A percentile compares a stretch with the other conserved stretches of the same genome.
Conservation (phyloP, 495 filamentous ascomycete genomes). For the Aspergillus nanangensis region DNA sequence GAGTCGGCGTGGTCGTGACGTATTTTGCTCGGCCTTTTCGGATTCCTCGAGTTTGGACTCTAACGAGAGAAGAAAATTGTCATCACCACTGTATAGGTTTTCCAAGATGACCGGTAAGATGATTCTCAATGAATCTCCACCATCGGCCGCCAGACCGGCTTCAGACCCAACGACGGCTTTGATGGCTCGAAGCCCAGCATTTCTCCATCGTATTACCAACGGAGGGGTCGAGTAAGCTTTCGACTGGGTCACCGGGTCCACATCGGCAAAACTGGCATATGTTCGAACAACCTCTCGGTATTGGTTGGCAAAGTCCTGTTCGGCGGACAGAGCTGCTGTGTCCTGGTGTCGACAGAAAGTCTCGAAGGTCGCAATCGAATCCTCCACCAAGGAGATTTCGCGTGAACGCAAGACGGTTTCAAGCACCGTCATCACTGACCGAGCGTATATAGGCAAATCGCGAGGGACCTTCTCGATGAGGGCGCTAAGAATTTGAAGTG, state of each 20-base stretch:
- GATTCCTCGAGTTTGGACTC: constrained; percentile 55
- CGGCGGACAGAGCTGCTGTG: constrained; percentile 67
- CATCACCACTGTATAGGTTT: constrained; percentile 75
- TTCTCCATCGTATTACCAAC: constrained; percentile 78
- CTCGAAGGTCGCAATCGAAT: constrained; percentile 76
- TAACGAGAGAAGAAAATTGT: constrained; percentile 59
- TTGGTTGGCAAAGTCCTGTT: constrained; percentile 75
- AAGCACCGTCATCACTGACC: constrained; percentile 74
- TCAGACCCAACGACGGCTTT: constrained; percentile 74
- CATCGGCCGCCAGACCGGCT: constrained; percentile 60
- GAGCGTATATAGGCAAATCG: constrained; percentile 81
- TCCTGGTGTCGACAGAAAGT: constrained; percentile 81
- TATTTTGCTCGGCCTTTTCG: constrained; percentile 62
- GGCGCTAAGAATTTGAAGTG: constrained; percentile 79
- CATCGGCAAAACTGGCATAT: constrained; percentile 72
- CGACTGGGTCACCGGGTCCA: constrained; percentile 25
- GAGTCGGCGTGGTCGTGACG: constrained; percentile 55
- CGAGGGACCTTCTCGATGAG: constrained; percentile 88
- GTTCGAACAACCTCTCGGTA: constrained; percentile 73
- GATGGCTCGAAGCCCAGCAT: constrained; percentile 73
- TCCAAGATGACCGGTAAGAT: constrained; percentile 78
- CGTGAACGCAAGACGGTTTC: constrained; percentile 70
- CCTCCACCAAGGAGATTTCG: constrained; percentile 85
- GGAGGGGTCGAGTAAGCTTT: constrained; percentile 55
- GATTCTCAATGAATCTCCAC: constrained; percentile 66